phyloP scores from a whole-genome alignment of 805 yeast species.

The Jamesozyma gamospora region DNA sequence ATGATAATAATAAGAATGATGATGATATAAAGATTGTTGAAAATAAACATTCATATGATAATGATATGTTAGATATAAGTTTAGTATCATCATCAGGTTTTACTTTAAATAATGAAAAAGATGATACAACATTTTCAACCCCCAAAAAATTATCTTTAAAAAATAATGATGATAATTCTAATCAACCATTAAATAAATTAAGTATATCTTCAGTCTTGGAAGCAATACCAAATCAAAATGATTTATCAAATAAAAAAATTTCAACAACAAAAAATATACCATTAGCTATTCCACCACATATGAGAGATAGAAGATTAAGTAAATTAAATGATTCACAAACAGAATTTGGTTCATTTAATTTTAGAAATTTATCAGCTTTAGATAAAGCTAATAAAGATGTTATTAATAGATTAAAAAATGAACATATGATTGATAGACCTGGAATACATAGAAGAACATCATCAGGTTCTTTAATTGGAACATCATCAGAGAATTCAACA shows the following conservation, averaged over 20 bases:
- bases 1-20: slow-evolving; percentile 6
- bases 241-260: slow-evolving; percentile 20
- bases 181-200: slow-evolving; percentile 19
- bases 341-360: slow-evolving; percentile 89
- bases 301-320: slow-evolving; percentile 64
- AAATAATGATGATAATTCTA: neutral
- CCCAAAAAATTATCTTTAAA: slow-evolving; percentile 10
- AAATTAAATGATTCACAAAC: slow-evolving; percentile 57
- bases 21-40: neutral
- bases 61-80: slow-evolving; percentile 13
- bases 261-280: slow-evolving; percentile 34
- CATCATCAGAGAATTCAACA: slow-evolving; percentile 27
- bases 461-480: slow-evolving; percentile 29
- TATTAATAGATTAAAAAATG: slow-evolving; percentile 74
- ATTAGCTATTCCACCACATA: slow-evolving; percentile 42
- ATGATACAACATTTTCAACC: slow-evolving; percentile 1
- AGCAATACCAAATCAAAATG: slow-evolving; percentile 21
- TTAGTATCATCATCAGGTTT: too few relatives aligned
- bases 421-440: slow-evolving; percentile 43
- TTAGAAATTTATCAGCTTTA: slow-evolving; percentile 77
- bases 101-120: neutral
- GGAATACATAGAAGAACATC: slow-evolving; percentile 26
- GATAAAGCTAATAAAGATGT: slow-evolving; percentile 93
- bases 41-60: slow-evolving; percentile 3
- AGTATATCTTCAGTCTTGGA: slow-evolving; percentile 25